Evolutionary conservation across 495 filamentous ascomycete species (phyloP).

Genomic region (Articulospora tetracladia): DNA sequence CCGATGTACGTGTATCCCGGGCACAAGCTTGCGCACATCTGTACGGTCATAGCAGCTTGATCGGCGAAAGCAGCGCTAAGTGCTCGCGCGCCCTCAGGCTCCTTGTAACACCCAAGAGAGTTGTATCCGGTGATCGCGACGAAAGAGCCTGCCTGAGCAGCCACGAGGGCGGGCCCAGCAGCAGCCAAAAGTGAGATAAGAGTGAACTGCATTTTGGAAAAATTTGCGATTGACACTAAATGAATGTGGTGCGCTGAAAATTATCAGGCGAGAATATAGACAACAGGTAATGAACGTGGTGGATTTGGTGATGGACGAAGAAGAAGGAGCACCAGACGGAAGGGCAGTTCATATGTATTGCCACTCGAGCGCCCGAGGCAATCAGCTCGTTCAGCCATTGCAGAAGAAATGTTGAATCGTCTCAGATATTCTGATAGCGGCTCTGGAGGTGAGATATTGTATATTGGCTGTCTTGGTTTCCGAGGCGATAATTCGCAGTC

Average conservation of each 20-base stretch:
- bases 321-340: neutral
- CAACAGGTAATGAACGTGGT: neutral
- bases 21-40: conserved; percentile 36
- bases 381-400: too few relatives aligned
- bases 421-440: too few relatives aligned
- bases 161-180: neutral
- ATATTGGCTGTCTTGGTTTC: too few relatives aligned
- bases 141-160: neutral
- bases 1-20: neutral
- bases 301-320: neutral
- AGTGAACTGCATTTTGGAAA: neutral
- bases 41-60: conserved; percentile 36
- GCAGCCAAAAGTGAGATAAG: neutral
- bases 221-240: neutral
- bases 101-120: conserved; percentile 35
- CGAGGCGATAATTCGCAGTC: too few relatives aligned
- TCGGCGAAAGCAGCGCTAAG: conserved; percentile 24
- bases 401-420: too few relatives aligned
- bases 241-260: neutral
- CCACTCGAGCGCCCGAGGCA: too few relatives aligned
- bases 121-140: neutral
- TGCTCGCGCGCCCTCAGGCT: conserved; percentile 19
- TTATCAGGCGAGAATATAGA: neutral
- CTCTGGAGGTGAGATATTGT: too few relatives aligned
- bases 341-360: too few relatives aligned